These are phyloP conservation scores for Pholiota adiposa DNA, from an alignment of 1,284 basidiomycete species.

Conservation along the genomic window DNA sequence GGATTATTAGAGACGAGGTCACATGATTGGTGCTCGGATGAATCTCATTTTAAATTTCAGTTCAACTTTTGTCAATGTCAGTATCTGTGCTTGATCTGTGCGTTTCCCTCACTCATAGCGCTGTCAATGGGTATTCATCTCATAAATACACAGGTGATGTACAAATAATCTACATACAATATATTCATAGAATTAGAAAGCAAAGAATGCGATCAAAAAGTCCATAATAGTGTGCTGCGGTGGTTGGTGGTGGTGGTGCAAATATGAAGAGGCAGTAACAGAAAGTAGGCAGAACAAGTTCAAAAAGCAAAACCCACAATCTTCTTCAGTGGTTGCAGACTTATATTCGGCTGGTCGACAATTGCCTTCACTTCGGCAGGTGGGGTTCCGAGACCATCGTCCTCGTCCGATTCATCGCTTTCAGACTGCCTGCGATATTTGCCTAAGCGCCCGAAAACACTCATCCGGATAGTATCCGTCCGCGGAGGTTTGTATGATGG, in stretches of 20 bases:
- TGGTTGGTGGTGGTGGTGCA: neutral
- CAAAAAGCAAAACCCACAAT: slow-evolving; percentile 59
- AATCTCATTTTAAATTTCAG: no score
- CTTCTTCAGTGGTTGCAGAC: slow-evolving; percentile 59
- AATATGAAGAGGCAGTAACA: neutral
- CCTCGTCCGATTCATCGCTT: slow-evolving; percentile 62
- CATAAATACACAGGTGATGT: no score
- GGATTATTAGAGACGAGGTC: neutral
- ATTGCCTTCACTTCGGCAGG: slow-evolving; percentile 32
- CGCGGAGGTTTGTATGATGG: slow-evolving; percentile 52
- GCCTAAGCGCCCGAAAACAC: slow-evolving; percentile 59
- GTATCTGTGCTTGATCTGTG: no score
- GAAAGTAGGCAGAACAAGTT: neutral
- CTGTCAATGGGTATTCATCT: no score
- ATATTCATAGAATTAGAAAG: slow-evolving; percentile 6
- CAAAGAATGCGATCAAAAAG: neutral
- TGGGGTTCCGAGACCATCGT: slow-evolving; percentile 54
- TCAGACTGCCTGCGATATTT: slow-evolving; percentile 54
- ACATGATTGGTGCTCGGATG: slow-evolving; percentile 7
- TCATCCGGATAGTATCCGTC: slow-evolving; percentile 53
- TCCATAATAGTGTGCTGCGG: neutral
- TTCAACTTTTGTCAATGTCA: neutral
- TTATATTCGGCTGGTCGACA: slow-evolving; percentile 57
- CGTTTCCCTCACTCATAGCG: no score
- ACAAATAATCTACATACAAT: slow-evolving; percentile 7